Base-by-base conservation (phyloP, 495 filamentous ascomycete species). In the Pseudevernia furfuracea region DNA sequence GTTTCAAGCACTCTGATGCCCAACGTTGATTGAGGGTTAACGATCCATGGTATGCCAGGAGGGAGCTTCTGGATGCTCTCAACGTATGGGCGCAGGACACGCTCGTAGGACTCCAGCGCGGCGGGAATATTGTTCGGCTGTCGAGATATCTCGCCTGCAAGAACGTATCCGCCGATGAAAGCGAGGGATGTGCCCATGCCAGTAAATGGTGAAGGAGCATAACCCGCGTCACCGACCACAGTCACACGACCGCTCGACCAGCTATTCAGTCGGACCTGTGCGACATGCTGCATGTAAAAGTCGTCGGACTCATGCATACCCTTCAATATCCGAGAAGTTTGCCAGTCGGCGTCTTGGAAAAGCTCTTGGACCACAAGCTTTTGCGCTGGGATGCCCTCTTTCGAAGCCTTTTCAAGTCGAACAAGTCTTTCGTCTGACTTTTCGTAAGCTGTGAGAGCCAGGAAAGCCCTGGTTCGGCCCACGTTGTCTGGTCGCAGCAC, bases 191-290 rank as follows among this genome's bases (percentile, higher is more conserved):
- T 83, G 0, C 81, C 82, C 73, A 82, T 76, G 4, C 82, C 81
- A 25, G 77, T 81, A 28, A 73, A 74, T 0, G 76, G 70, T 9
- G 74, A 73, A 0, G 81, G 78, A 63, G 79, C 81, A 60, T 83
- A 80, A 5, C 71, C 84, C 2, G 84, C 78, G 68, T 87, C 84
- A 7, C 84, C 85, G 12, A 86, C n/a, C 4, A 85, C 73, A 0
- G 75, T 77, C 17, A 82, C 73, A 5, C 80, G 73, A 10, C 80
- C 79, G 8, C 67, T 65, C 12, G 71, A 80, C 78, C 77, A 84
- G 9, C 66, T 53, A 37, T 78, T 65, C 65, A 80, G 34, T 58
- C 76, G 75, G 30, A 85, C 74, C 19, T 76, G 73, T 1, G 74
- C 72, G 15, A 75, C 43, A 4, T 61, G 38, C 39, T 80, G 68